Conservation (phyloP, 2,329 filamentous ascomycete species). For the Colletotrichum cereale region DNA sequence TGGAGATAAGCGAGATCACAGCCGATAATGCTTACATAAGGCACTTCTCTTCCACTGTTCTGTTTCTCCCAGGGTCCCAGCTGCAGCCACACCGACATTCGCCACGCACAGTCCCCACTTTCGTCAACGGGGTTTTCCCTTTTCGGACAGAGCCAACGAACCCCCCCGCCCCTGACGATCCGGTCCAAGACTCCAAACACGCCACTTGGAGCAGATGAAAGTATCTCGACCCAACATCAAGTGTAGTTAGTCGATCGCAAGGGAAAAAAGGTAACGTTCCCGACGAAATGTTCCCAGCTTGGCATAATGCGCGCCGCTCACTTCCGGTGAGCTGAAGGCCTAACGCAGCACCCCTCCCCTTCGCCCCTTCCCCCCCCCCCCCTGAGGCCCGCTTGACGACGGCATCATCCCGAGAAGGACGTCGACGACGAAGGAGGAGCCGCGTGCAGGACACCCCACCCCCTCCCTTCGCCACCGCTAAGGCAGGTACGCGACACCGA, state of each 20-base stretch:
- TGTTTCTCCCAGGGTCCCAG: neutral
- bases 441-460: neutral
- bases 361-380: neutral
- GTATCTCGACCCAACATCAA: conserved; percentile 2
- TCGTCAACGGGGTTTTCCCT: neutral
- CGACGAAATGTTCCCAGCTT: neutral
- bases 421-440: neutral
- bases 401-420: neutral
- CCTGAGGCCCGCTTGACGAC: neutral
- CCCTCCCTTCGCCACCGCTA: conserved; percentile 8
- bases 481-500: conserved; percentile 21
- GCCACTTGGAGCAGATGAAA: conserved; percentile 18
- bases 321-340: neutral
- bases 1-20: neutral
- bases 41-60: no score
- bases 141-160: conserved; percentile 11
- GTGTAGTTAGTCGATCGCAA: neutral
- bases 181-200: conserved; percentile 26
- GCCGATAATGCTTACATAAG: neutral
- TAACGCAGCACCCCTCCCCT: neutral
- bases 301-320: neutral
- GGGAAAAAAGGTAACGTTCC: neutral
- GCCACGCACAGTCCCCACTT: neutral
- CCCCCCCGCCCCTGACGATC: conserved; percentile 32
- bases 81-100: neutral